phyloP scores from a whole-genome alignment of 192 early-diverging fungal species.

The Gonapodya sp. region DNA sequence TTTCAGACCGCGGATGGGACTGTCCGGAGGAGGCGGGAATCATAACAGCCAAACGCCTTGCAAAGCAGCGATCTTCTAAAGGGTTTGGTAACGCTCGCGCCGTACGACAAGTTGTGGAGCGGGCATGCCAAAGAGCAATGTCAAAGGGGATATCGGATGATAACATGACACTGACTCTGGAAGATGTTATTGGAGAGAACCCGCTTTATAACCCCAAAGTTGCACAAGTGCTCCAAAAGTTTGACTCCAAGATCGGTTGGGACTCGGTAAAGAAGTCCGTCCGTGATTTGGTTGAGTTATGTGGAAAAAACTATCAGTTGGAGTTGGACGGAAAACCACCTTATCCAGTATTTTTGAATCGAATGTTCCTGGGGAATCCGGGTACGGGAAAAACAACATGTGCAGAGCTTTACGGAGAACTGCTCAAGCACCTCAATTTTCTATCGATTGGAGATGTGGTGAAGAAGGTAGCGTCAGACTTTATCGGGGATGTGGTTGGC shows the following conservation, averaged over 20 bases:
- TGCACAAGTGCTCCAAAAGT: conserved; percentile 15
- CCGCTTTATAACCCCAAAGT: conserved; percentile 24
- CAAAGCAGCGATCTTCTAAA: conserved; percentile 19
- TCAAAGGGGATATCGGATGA: conserved; percentile 19
- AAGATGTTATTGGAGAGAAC: conserved; percentile 24
- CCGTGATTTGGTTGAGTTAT: conserved; percentile 19
- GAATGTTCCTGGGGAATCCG: too few species aligned
- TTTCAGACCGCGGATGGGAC: conserved; percentile 20
- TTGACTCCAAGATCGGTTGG: conserved; percentile 26
- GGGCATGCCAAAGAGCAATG: conserved; percentile 21
- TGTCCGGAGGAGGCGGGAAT: conserved; percentile 18
- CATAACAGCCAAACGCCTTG: conserved; percentile 16
- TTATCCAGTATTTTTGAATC: conserved; percentile 16
- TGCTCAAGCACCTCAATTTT: too few species aligned
- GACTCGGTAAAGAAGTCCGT: conserved; percentile 20
- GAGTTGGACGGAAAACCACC: conserved; percentile 21
- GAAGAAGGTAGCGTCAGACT: too few species aligned
- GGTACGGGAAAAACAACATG: too few species aligned
- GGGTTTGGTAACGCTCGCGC: conserved; percentile 31
- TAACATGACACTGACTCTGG: conserved; percentile 10
- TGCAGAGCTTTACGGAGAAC: too few species aligned
- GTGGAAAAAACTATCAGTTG: conserved; percentile 24
- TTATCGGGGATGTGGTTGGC: too few species aligned
- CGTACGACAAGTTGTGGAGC: conserved; percentile 24
- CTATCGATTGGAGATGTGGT: too few species aligned